Base-by-base conservation (phyloP, 2,329 filamentous ascomycete genomes). In the Neopestalotiopsis rosae region DNA sequence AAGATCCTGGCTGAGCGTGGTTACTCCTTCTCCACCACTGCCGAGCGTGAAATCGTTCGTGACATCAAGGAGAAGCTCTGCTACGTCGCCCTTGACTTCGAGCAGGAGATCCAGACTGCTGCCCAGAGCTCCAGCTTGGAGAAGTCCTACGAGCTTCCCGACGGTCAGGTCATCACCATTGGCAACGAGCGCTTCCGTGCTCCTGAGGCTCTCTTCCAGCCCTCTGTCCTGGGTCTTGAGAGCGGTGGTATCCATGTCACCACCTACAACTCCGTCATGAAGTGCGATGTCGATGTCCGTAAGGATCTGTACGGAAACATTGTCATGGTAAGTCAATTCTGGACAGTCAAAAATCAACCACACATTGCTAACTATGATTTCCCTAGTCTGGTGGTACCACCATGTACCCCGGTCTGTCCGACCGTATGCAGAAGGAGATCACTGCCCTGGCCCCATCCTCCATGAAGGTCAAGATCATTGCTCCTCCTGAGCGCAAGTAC, bases 401-500 rank as follows among this genome's bases (percentile, higher is more conserved):
- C 85, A 98, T 99, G 96, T 99, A 98, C 90, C 96, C 96, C 80
- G 96, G 96, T 94, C 97, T 99, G 87, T 97, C 95, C 85, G 96
- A 99, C 90, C 96, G 96, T 91, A 98, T 99, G 96, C 96, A 99
- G 89, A 98, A 99, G 94, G 96, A 99, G 90, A 98, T 99, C 85
- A 98, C 95, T 84, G 93, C 95, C 83, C 93, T 99, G 87, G 96
- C 96, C 83, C 96, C 96, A 82, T 98, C 96, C 76, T 98, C 95
- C 82, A 98, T 99, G 96, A 98, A 98, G 94, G 95, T 99, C 91
- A 98, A 98, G 94, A 98, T 99, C 88, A 98, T 99, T 84, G 96
- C 96, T 88, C 96, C 96, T 79, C 96, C 96, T 78, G 96, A 99
- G 93, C 94, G 96, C 88, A 99, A 99, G 91, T 99, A 99, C 94